phyloP scores from a whole-genome alignment of 179 eudicot species.

The Beta corolliflora region DNA sequence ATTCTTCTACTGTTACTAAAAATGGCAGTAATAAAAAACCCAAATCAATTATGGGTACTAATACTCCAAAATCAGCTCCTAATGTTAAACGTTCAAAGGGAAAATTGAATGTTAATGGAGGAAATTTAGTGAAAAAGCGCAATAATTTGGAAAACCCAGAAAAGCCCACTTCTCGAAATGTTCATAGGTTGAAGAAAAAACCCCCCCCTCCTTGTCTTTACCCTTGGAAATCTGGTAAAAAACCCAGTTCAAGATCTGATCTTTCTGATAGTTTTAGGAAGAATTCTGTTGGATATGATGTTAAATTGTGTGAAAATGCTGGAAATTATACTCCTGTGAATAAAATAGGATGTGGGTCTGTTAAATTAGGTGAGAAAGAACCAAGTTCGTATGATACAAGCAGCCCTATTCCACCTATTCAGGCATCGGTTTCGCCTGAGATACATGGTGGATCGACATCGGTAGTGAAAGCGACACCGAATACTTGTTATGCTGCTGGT shows the following conservation, averaged over 20 bases:
- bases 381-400: slow-evolving; percentile 15
- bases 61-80: slow-evolving; percentile 34
- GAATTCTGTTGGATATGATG: slow-evolving; percentile 17
- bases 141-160: slow-evolving; percentile 22
- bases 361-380: slow-evolving; percentile 20
- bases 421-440: slow-evolving; percentile 75
- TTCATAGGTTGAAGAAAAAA: slow-evolving; percentile 26
- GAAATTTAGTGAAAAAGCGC: slow-evolving; percentile 8
- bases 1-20: slow-evolving; percentile 29
- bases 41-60: slow-evolving; percentile 22
- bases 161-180: slow-evolving; percentile 29
- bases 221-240: slow-evolving; percentile 31
- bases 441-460: slow-evolving; percentile 52
- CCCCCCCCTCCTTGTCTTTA: slow-evolving; percentile 21
- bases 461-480: slow-evolving; percentile 40
- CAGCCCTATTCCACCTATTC: slow-evolving; percentile 54
- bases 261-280: background rate
- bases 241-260: slow-evolving; percentile 27
- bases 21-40: slow-evolving; percentile 13
- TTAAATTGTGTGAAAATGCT: slow-evolving; percentile 23
- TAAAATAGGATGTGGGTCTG: slow-evolving; percentile 38
- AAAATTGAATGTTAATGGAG: background rate
- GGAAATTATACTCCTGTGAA: slow-evolving; percentile 9
- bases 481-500: slow-evolving; percentile 72
- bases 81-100: slow-evolving; percentile 22